Evolutionary conservation across 768 basidiomycete genomes (phyloP), one percentile per base, ranked within the genome.

Genomic region (Brasilioporus rufonigricans): DNA sequence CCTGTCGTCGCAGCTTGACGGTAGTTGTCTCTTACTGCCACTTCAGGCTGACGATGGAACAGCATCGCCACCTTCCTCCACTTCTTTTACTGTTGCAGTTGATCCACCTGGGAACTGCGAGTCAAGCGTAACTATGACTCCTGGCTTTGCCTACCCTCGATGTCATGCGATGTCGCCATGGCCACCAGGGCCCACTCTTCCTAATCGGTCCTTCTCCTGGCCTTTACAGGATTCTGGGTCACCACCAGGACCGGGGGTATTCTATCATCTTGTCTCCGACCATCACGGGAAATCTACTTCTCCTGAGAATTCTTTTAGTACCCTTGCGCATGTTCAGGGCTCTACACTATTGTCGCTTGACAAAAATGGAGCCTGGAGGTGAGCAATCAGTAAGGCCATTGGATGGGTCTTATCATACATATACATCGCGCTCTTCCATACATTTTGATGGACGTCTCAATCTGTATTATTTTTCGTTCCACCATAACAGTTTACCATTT

Each of bases 211-310:
- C 31, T 44, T 47, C 36, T 24, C 33, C 11, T 36, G 11, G 1
- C 36, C 52, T 14, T 27, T 35, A 4, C 47, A 51, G 36, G 26
- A 26, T 33, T 29, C 53, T 26, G 53, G 3, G 5, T 43, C 53
- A 23, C n/a, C 44, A 8, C 52, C 29, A 23, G 14, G 4, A 14
- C 35, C 13, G 2, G 47, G 21, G 35, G 23, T 44, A 5, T 48
- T 41, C 41, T 44, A 21, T 45, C 51, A 43, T 35, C n/a, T 35
- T 6, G 35, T 41, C 46, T 48, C 64, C 31, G 56, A 54, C 10
- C 40, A 29, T 48, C 33, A 32, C 24, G 23, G 44, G 29, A 39
- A 24, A 11, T 41, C 48, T 38, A 57, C 44, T 29, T 40, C 27
- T 46, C 23, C 53, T 9, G 53, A 52, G 27, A 32, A 33, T 33